phyloP scores from a whole-genome alignment of 345 rosid species.

The Acer negundo region DNA sequence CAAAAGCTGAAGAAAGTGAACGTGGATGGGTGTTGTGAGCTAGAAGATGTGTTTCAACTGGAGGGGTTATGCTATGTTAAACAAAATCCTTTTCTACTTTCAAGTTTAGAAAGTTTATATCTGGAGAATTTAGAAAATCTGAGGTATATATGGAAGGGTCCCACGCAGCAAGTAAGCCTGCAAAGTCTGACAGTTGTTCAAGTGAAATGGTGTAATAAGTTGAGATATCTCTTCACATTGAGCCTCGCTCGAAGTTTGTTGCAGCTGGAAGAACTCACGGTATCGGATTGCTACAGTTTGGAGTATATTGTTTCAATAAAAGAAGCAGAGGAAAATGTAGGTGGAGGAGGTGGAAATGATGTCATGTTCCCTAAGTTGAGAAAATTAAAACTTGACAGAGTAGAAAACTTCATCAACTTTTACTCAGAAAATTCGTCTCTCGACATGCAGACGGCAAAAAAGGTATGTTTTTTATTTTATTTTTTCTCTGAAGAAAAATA shows the following conservation, averaged over 20 bases:
- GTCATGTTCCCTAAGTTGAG: too few species aligned
- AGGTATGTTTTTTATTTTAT: too few species aligned
- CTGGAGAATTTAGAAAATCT: background rate
- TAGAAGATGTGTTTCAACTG: constrained; percentile 15
- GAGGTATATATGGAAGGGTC: constrained; percentile 12
- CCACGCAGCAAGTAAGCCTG: constrained; percentile 11
- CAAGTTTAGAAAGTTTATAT: background rate
- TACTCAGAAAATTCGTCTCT: background rate
- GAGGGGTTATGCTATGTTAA: background rate
- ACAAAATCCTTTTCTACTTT: background rate
- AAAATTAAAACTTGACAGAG: too few species aligned
- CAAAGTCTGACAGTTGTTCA: background rate
- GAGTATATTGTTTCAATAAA: background rate
- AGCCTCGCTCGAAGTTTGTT: constrained; percentile 7
- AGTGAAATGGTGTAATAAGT: background rate
- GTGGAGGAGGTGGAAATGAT: too few species aligned
- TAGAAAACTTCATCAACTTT: background rate
- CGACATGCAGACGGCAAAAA: too few species aligned
- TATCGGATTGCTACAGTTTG: background rate
- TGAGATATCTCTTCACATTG: constrained; percentile 1
- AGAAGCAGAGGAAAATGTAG: too few species aligned
- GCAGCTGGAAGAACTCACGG: background rate
- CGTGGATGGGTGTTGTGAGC: background rate
- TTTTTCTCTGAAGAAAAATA: too few species aligned
- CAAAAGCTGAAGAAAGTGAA: constrained; percentile 1